Base-by-base conservation (phyloP, 2,329 filamentous ascomycete genomes). In the Neoascochyta sp. region DNA sequence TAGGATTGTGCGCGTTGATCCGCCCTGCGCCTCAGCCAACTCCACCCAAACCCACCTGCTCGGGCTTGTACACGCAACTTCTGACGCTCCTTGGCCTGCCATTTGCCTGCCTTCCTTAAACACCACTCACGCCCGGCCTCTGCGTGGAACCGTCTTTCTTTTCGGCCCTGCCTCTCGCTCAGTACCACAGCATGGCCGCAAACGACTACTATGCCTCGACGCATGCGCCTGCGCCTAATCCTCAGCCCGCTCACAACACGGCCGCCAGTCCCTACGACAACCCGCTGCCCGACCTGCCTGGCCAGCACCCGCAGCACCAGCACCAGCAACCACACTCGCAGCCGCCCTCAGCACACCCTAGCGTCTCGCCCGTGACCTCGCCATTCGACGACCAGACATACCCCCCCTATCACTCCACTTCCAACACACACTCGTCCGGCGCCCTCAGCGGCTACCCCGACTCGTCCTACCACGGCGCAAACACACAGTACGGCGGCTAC, bases 191-290 rank as follows among this genome's bases (percentile, higher is more conserved):
- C 21, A 71, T 71, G 68, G 67, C 68, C 24, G 59, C 67, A 33
- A 68, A 69, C 62, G 76, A 83, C 50, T 85, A 85, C 64, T 84
- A 84, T 47, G 45, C 36, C 43, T 69, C 52, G 11, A 64, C 55
- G 11, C 65, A 65, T 41, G 47, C 71, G 35, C 57, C 63, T 28
- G 33, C 25, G 16, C 28, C 26, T 10, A 24, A 24, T 20, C 34
- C 29, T 8, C 35, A 28, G 10, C 45, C 39, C 22, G 41, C 35
- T 8, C 40, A 46, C 21, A 31, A 27, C 9, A 10, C 27, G 16
- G n/a, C 25, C 31, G 29, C 29, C 23, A 40, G 29, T n/a, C 35
- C 38, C 16, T 32, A 32, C 31, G 38, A 40, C 39, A 58, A 59
- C 47, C 64, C 71, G 38, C 54, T 58, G 25, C 57, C 64, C 19